Conservation (phyloP, 2,329 filamentous ascomycete species). For the Neopestalotiopsis sp. region DNA sequence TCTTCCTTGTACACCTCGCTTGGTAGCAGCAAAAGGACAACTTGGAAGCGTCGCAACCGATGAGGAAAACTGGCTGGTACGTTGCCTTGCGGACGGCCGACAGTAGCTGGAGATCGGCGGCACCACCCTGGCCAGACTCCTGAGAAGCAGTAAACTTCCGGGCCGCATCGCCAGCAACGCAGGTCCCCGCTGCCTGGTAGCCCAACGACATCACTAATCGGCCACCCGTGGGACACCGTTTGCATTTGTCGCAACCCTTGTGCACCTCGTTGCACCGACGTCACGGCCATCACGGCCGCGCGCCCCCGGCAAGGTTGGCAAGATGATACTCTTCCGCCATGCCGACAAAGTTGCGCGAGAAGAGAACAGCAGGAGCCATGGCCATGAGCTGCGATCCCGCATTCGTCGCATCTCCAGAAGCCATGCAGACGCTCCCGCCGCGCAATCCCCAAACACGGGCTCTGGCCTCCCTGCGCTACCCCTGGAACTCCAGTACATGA, state of each 20-base stretch:
- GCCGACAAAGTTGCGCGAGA: conserved; percentile 3
- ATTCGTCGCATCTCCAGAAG: not conserved
- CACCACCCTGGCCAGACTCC: conserved; percentile 7
- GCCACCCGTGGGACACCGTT: not conserved
- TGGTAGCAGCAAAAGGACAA: not conserved
- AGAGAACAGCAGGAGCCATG: not conserved
- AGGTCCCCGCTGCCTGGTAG: not conserved
- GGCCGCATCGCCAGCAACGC: not conserved
- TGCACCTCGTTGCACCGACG: not conserved
- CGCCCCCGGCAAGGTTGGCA: not conserved
- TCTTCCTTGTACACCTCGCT: not conserved
- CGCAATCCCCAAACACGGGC: not conserved
- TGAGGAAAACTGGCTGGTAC: conserved; percentile 7
- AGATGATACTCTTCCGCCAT: not conserved
- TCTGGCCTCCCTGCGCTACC: conserved; percentile 27
- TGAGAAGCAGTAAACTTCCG: conserved; percentile 2
- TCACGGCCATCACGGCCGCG: not conserved
- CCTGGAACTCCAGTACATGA: conserved; percentile 33
- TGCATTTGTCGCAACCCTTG: not conserved
- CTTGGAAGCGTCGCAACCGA: conserved; percentile 2
- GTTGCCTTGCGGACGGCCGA: conserved; percentile 12
- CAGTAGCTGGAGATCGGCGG: conserved; percentile 15
- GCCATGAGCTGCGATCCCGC: not conserved
- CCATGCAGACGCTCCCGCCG: not conserved
- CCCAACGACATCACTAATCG: not conserved